A percentile compares a stretch with the other conserved stretches of the same genome.
These are phyloP conservation scores for Trichoderma guizhouense DNA, from an alignment of 2,329 filamentous ascomycete genomes.

Conservation along the genomic window DNA sequence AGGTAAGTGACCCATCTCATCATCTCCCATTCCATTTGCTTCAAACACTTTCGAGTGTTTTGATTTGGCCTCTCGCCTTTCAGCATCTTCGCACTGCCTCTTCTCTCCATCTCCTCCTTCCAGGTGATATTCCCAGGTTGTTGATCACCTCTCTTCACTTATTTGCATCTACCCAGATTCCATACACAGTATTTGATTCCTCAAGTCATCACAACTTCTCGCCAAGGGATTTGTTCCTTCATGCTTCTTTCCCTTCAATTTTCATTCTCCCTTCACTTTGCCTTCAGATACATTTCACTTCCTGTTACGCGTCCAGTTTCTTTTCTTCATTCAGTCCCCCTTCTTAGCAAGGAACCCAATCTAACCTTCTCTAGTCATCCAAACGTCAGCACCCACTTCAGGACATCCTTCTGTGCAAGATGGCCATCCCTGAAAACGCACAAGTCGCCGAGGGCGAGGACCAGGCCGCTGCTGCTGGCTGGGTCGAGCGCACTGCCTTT, in stretches of 20 bases:
- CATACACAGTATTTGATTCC: neutral
- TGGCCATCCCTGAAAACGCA: slow-evolving; percentile 19
- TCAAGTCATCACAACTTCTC: neutral
- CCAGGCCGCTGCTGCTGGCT: slow-evolving; percentile 32
- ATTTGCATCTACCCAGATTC: neutral
- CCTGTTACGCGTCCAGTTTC: neutral
- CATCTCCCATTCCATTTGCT: neutral
- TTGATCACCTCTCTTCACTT: neutral
- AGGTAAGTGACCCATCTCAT: neutral
- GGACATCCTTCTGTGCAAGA: neutral
- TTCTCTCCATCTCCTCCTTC: neutral
- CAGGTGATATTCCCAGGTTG: neutral
- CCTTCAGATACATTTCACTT: neutral
- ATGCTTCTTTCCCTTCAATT: neutral
- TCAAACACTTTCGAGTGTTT: neutral
- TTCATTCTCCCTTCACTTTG: neutral
- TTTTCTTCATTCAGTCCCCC: no score
- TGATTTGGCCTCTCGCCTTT: neutral
- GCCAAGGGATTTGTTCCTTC: neutral
- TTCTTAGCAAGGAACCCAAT: neutral
- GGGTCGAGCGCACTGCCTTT: slow-evolving; percentile 45
- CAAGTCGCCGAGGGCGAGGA: neutral
- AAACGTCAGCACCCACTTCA: neutral
- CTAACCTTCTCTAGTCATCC: neutral
- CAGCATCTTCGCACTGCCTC: no score